Conservation (phyloP, 768 basidiomycete genomes). For the Pisolithus microcarpus region DNA sequence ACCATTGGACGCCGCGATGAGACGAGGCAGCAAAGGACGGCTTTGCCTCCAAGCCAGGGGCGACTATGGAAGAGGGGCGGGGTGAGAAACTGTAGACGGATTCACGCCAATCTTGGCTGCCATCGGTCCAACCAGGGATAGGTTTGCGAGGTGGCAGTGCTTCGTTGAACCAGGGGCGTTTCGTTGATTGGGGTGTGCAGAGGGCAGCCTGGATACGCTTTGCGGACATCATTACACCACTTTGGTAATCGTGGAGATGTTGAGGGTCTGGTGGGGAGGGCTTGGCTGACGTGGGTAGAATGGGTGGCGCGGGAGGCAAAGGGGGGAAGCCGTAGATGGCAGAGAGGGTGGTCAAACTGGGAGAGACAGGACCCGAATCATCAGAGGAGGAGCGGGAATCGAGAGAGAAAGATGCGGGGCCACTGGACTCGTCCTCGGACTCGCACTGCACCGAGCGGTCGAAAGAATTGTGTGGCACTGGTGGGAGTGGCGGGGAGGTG, state of each 20-base stretch:
- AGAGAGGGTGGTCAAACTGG: constrained; percentile 33
- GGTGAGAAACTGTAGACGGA: constrained; percentile 49
- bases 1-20: constrained; percentile 46
- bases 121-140: constrained; percentile 67
- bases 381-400: constrained; percentile 27
- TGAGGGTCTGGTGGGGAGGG: constrained; percentile 20
- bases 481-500: constrained; percentile 33
- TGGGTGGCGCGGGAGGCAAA: constrained; percentile 46
- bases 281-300: constrained; percentile 19
- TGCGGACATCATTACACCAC: constrained; percentile 66
- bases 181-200: constrained; percentile 34
- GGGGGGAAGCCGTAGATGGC: constrained; percentile 42
- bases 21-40: constrained; percentile 45
- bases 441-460: constrained; percentile 19
- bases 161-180: constrained; percentile 29
- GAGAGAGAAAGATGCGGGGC: constrained; percentile 30
- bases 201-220: constrained; percentile 45
- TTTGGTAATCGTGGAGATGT: constrained; percentile 38
- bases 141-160: constrained; percentile 32
- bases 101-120: constrained; percentile 60
- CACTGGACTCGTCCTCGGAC: constrained; percentile 36
- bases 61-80: constrained; percentile 30
- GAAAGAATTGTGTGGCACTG: constrained; percentile 36
- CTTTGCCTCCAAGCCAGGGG: constrained; percentile 22
- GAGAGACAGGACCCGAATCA: constrained; percentile 13